Percentiles rank a stretch among this genome's conserved stretches.
These are phyloP conservation scores for Camellia oleifera DNA, from an alignment of 179 eudicot species.

Conservation along the genomic window DNA sequence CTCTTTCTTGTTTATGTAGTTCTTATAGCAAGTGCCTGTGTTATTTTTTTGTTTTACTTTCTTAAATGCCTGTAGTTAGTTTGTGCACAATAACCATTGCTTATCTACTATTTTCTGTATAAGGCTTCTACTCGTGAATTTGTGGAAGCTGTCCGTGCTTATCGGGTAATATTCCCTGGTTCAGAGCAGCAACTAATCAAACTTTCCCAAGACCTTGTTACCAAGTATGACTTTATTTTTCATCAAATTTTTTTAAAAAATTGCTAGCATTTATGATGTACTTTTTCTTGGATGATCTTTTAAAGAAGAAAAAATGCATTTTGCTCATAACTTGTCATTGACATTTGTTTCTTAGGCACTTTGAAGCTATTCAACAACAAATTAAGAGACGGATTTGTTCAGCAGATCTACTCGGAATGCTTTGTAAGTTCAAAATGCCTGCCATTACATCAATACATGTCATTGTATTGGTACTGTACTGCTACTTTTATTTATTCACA, in stretches of 20 bases:
- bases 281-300: conserved; percentile 3
- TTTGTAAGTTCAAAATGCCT: conserved; percentile 51
- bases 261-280: not conserved
- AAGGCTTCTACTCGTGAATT: conserved; percentile 81
- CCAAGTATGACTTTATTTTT: conserved; percentile 47
- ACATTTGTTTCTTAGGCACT: conserved; percentile 51
- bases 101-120: conserved; percentile 1
- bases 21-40: no score
- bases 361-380: conserved; percentile 57
- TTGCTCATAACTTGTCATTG: not conserved
- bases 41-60: not conserved
- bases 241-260: conserved; percentile 6
- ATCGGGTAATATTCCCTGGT: conserved; percentile 82
- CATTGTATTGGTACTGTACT: not conserved
- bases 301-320: not conserved
- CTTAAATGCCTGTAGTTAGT: not conserved
- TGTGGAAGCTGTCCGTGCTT: conserved; percentile 94
- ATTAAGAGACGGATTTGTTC: conserved; percentile 42
- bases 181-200: conserved; percentile 72
- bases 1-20: no score
- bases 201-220: conserved; percentile 65
- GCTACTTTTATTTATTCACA: not conserved
- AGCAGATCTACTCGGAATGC: conserved; percentile 56
- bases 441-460: not conserved
- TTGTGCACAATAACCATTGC: conserved; percentile 6